phyloP scores from a whole-genome alignment of 2,329 filamentous ascomycete genomes.

The Colletotrichum godetiae region DNA sequence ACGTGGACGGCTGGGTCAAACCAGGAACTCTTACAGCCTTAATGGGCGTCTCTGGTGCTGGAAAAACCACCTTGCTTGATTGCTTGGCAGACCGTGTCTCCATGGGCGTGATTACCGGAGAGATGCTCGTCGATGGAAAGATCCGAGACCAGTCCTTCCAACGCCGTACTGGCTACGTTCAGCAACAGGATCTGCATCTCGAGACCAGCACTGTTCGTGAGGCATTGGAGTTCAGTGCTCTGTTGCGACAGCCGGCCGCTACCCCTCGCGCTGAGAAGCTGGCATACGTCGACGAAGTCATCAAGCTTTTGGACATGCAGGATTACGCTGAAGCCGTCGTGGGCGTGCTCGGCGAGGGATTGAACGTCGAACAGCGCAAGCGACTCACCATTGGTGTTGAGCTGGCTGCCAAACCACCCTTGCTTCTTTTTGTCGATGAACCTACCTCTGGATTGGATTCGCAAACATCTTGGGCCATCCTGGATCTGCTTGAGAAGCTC shows the following conservation, averaged over 20 bases:
- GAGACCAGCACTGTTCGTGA: constrained; percentile 63
- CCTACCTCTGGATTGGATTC: constrained; percentile 81
- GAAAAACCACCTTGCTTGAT: constrained; percentile 66
- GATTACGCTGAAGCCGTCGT: constrained; percentile 79
- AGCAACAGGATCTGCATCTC: constrained; percentile 66
- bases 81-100: constrained; percentile 74
- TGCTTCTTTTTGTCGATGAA: constrained; percentile 82
- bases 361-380: constrained; percentile 58
- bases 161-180: constrained; percentile 75
- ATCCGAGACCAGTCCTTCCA: constrained; percentile 74
- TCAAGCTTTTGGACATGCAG: constrained; percentile 53
- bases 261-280: constrained; percentile 51
- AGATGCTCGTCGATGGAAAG: constrained; percentile 75
- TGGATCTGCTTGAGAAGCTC: constrained; percentile 75
- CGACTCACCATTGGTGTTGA: constrained; percentile 82
- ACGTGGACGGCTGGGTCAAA: constrained; percentile 79
- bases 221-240: constrained; percentile 73
- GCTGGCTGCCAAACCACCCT: constrained; percentile 76
- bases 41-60: constrained; percentile 54
- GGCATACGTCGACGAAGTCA: constrained; percentile 44
- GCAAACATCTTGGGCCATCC: constrained; percentile 81
- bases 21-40: constrained; percentile 74
- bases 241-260: constrained; percentile 73
- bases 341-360: constrained; percentile 71
- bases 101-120: constrained; percentile 74